Evolutionary conservation across 1,284 basidiomycete genomes (phyloP).

Genomic region (Leccinum glutinopallens): DNA sequence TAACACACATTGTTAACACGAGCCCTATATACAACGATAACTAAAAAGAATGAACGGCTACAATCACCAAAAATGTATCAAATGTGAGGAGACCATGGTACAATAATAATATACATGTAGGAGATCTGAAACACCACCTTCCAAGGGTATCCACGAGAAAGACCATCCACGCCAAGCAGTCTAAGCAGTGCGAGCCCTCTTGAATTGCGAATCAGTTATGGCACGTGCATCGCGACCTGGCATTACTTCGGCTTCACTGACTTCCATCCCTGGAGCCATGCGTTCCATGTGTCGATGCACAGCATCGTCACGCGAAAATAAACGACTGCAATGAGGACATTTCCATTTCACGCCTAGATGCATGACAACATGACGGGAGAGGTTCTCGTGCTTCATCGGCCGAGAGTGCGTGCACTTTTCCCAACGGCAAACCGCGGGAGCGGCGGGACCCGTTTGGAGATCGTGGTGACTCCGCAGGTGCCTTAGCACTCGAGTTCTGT

Average conservation of each 20-base stretch:
- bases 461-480: slow-evolving; percentile 30
- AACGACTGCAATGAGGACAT: slow-evolving; percentile 29
- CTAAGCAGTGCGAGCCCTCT: slow-evolving; percentile 16
- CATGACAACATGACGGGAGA: slow-evolving; percentile 33
- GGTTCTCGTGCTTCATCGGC: slow-evolving; percentile 38
- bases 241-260: slow-evolving; percentile 29
- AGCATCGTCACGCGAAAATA: slow-evolving; percentile 37
- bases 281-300: slow-evolving; percentile 36
- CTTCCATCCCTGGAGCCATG: slow-evolving; percentile 27
- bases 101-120: slow-evolving; percentile 6
- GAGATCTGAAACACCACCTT: slow-evolving; percentile 3
- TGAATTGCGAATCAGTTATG: slow-evolving; percentile 16
- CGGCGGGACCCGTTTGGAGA: slow-evolving; percentile 25
- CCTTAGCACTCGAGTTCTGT: slow-evolving; percentile 28
- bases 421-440: slow-evolving; percentile 28
- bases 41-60: neutral
- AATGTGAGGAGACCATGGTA: slow-evolving; percentile 13
- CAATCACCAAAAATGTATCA: neutral
- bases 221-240: slow-evolving; percentile 30
- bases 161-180: neutral
- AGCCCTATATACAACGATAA: neutral
- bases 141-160: neutral
- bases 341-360: slow-evolving; percentile 36
- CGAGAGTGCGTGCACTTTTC: slow-evolving; percentile 25
- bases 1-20: neutral